phyloP scores from a whole-genome alignment of 2,329 filamentous ascomycete species.

The Hymenoscyphus fructigenus region DNA sequence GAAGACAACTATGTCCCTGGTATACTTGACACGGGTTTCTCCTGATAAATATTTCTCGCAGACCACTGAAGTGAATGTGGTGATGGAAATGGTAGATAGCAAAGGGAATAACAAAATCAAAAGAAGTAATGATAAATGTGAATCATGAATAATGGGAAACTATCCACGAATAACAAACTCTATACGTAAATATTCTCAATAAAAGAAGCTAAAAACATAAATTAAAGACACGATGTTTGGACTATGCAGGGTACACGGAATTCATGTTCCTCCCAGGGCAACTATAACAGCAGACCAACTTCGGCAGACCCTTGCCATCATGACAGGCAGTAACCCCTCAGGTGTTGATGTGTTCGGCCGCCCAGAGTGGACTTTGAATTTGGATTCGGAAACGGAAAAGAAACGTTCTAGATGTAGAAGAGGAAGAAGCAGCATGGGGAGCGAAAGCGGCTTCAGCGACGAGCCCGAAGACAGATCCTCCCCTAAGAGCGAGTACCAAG shows the following conservation, averaged over 20 bases:
- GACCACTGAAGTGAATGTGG: neutral
- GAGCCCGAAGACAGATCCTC: neutral
- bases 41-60: neutral
- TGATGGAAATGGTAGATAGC: neutral
- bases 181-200: neutral
- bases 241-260: neutral
- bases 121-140: neutral
- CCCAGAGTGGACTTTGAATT: neutral
- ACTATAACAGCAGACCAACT: neutral
- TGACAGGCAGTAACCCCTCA: constrained; percentile 1
- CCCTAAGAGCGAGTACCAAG: constrained; percentile 3
- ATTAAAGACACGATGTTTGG: neutral
- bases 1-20: neutral
- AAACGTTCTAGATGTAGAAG: neutral
- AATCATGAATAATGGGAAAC: neutral
- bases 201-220: neutral
- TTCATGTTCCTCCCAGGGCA: neutral
- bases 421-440: neutral
- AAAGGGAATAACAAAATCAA: neutral
- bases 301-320: neutral
- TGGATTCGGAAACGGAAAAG: neutral
- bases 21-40: neutral
- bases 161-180: neutral
- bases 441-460: neutral
- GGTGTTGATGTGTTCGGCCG: neutral